Percentiles rank a stretch among this genome's conserved stretches.
Conservation (phyloP, 2,329 filamentous ascomycete species). For the Colletotrichum phormii region DNA sequence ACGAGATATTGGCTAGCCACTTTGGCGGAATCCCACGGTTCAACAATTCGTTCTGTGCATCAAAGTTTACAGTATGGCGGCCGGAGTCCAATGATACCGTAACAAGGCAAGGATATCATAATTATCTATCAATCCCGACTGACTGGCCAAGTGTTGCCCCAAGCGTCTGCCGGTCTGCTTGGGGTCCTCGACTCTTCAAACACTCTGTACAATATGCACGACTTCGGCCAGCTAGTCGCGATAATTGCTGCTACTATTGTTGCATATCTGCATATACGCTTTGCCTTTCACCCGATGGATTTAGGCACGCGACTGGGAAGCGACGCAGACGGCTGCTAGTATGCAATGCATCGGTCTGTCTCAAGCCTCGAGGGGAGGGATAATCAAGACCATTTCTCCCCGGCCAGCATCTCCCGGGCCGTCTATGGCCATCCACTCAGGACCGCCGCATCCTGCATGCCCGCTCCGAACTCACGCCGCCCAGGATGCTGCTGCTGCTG, state of each 20-base stretch:
- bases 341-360: not conserved
- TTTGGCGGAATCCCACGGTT: constrained; percentile 6
- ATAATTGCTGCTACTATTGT: not conserved
- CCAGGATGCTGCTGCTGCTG: not conserved
- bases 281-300: constrained; percentile 9
- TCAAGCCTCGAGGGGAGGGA: constrained; percentile 16
- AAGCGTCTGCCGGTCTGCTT: not conserved
- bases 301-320: constrained; percentile 28
- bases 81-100: not conserved
- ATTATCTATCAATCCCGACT: not conserved
- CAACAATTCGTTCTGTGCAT: not conserved
- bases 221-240: not conserved
- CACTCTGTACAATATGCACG: not conserved
- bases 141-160: not conserved
- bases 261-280: constrained; percentile 9
- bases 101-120: not conserved
- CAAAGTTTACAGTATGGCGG: not conserved
- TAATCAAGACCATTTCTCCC: not conserved
- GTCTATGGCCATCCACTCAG: not conserved
- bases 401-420: constrained; percentile 3
- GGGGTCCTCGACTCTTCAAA: not conserved
- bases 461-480: not conserved
- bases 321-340: not conserved
- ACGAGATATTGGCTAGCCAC: constrained; percentile 14
- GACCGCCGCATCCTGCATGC: not conserved